Conservation (phyloP, 805 yeast species). For the Starmerella sp. region DNA sequence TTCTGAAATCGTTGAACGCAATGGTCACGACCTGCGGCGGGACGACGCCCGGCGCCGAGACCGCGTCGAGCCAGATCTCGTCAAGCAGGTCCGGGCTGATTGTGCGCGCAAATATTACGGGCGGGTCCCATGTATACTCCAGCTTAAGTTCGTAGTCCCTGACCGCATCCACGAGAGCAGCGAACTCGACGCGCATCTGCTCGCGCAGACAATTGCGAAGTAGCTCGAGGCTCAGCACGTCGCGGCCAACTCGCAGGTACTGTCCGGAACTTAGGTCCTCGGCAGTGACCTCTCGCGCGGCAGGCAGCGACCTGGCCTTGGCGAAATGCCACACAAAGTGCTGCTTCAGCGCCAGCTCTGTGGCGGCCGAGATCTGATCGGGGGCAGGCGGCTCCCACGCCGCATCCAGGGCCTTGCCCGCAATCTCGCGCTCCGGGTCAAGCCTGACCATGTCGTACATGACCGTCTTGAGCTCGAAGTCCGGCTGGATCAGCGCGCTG, state of each 20-base stretch:
- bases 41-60: conserved; percentile 7
- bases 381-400: conserved; percentile 8
- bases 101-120: conserved; percentile 18
- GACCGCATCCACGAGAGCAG: conserved; percentile 1
- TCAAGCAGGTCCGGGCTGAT: conserved; percentile 14
- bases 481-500: conserved; percentile 23
- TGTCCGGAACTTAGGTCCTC: neutral
- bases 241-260: neutral
- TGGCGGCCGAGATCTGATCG: neutral
- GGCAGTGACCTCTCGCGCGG: neutral
- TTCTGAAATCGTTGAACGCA: conserved; percentile 20
- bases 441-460: conserved; percentile 14
- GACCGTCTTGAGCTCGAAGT: conserved; percentile 19
- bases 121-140: conserved; percentile 23
- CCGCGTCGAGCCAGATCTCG: conserved; percentile 14
- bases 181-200: conserved; percentile 15
- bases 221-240: conserved; percentile 12
- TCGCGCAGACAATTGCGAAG: conserved; percentile 9
- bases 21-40: conserved; percentile 6
- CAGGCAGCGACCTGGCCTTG: neutral
- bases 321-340: conserved; percentile 10
- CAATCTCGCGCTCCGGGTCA: neutral
- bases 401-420: conserved; percentile 4
- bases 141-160: neutral
- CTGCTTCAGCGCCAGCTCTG: conserved; percentile 12